Evolutionary conservation across 345 rosid genomes (phyloP).

Genomic region (Populus tremula): DNA sequence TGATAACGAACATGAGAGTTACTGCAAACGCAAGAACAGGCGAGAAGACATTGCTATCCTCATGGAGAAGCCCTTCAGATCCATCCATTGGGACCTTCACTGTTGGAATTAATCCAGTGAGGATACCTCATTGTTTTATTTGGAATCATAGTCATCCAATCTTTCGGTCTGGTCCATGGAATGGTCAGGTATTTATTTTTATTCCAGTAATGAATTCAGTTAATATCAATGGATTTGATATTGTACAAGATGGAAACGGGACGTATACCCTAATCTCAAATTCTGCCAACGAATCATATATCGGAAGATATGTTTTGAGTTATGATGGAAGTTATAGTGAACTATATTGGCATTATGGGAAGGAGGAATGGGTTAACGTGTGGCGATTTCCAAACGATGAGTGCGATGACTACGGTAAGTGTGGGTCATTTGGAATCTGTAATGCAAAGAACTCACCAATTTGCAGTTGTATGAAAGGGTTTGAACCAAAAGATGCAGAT

Average conservation of each 20-base stretch:
- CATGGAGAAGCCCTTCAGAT: slow-evolving; percentile 58
- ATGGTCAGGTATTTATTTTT: slow-evolving; percentile 41
- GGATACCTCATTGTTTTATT: slow-evolving; percentile 33
- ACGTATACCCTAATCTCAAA: slow-evolving; percentile 6
- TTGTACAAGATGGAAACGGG: slow-evolving; percentile 27
- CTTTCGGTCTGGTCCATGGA: slow-evolving; percentile 69
- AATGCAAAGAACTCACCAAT: slow-evolving; percentile 15
- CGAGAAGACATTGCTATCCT: slow-evolving; percentile 26
- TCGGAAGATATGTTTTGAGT: slow-evolving; percentile 16
- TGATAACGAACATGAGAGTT: slow-evolving; percentile 39
- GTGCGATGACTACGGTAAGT: slow-evolving; percentile 46
- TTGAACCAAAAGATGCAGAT: slow-evolving; percentile 32
- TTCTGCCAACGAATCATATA: not conserved
- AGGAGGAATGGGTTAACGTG: not conserved
- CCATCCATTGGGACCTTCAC: slow-evolving; percentile 49
- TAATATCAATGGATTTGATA: slow-evolving; percentile 27
- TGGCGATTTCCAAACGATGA: not conserved
- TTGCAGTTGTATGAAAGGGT: slow-evolving; percentile 57
- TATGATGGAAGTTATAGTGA: slow-evolving; percentile 28
- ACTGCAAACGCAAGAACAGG: slow-evolving; percentile 27
- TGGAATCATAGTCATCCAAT: slow-evolving; percentile 39
- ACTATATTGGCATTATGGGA: not conserved
- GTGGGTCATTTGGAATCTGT: slow-evolving; percentile 52
- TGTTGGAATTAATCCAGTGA: slow-evolving; percentile 22
- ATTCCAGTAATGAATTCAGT: slow-evolving; percentile 19